These are phyloP conservation scores for Diaporthe sp. DNA, from an alignment of 2,329 filamentous ascomycete species.

Conservation along the genomic window DNA sequence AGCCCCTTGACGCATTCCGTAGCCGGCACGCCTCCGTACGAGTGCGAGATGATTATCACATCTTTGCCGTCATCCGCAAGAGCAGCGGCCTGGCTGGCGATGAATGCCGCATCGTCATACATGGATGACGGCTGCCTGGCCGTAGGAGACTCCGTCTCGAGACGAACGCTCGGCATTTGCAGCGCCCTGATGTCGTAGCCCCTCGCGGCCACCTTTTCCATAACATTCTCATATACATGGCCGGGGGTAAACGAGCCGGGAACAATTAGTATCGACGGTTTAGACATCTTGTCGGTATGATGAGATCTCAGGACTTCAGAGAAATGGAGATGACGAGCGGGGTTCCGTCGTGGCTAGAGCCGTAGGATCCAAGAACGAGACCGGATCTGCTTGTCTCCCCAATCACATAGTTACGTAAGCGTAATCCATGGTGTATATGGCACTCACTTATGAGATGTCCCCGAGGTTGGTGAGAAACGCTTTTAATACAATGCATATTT, in stretches of 20 bases:
- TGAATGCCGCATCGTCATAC: constrained; percentile 50
- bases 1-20: neutral
- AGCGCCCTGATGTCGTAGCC: constrained; percentile 3
- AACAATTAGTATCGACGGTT: neutral
- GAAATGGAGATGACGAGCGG: neutral
- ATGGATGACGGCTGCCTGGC: constrained; percentile 42
- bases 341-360: neutral
- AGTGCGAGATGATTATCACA: constrained; percentile 7
- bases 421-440: neutral
- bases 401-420: neutral
- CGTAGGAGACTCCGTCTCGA: constrained; percentile 4
- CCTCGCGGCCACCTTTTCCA: neutral
- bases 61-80: constrained; percentile 48
- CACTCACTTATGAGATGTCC: constrained; percentile 9
- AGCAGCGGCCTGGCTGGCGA: constrained; percentile 48
- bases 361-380: neutral
- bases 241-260: neutral
- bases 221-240: neutral
- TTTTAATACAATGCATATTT: constrained; percentile 12
- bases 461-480: neutral
- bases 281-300: neutral
- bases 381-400: neutral
- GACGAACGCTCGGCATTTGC: neutral
- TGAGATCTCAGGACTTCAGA: neutral
- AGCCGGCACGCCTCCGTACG: constrained; percentile 3